These are phyloP conservation scores for Cryptococcus sp. DNA, from an alignment of 1,284 basidiomycete genomes.

Conservation along the genomic window DNA sequence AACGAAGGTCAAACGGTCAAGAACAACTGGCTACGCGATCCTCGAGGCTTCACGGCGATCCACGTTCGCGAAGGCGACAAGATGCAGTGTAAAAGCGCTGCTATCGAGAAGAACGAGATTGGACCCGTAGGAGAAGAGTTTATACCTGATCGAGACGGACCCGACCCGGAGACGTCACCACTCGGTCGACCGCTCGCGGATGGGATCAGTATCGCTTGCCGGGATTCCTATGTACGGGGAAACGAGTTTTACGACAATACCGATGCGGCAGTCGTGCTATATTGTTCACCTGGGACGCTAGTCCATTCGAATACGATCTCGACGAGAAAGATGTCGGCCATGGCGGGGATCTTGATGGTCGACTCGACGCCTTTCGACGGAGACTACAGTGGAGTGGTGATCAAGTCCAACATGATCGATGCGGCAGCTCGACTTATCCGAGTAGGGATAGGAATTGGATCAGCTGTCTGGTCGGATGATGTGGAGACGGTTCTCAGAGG, in stretches of 20 bases:
- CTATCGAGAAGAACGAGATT: constrained; percentile 44
- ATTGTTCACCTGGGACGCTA: constrained; percentile 47
- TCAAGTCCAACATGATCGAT: constrained; percentile 46
- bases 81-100: constrained; percentile 38
- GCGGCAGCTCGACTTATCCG: constrained; percentile 43
- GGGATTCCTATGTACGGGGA: constrained; percentile 37
- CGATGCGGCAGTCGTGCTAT: constrained; percentile 46
- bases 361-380: constrained; percentile 47
- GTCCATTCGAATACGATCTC: constrained; percentile 45
- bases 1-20: constrained; percentile 44
- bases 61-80: constrained; percentile 47
- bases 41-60: constrained; percentile 46
- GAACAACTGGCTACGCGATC: constrained; percentile 36
- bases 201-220: constrained; percentile 45
- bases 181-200: constrained; percentile 45
- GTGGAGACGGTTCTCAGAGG: constrained; percentile 42
- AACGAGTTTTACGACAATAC: constrained; percentile 46
- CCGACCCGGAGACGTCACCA: constrained; percentile 45
- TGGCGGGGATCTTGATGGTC: constrained; percentile 50
- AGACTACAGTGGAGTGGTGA: constrained; percentile 43
- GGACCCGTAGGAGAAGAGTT: constrained; percentile 48
- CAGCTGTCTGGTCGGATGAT: constrained; percentile 47
- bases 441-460: constrained; percentile 49
- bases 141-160: constrained; percentile 39
- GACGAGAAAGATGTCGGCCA: constrained; percentile 32